Base-by-base conservation (phyloP, 75 land plant genomes). In the Isoetes taiwanensis region DNA sequence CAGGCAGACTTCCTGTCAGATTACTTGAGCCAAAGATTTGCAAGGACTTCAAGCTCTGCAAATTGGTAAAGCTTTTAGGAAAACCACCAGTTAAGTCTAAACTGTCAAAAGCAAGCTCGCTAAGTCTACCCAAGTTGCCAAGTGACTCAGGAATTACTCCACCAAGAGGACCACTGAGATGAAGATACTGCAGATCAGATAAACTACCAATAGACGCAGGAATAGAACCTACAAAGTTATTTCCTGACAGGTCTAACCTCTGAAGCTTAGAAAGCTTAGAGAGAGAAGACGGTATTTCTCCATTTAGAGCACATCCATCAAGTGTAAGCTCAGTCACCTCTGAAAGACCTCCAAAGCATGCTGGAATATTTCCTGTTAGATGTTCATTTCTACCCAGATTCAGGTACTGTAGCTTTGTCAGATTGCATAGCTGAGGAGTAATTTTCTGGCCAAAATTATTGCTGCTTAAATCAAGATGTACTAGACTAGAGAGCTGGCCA, bases 311-410 rank as follows among this genome's bases (percentile, higher is more conserved):
- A 64, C 82, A 81, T 41, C 79, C 78, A 30, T 73, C 68, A 0
- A 85, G 62, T 34, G 58, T 63, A 23, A 85, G 63, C 29, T 57
- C 54, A 25, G 79, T 74, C 42, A 85, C 24, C n/a, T 67, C 50
- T 24, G 46, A 64, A 14, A 85, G 60, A 16, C 32, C 56, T 6
- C 90, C 90, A 52, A 85, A 28, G 10, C 61, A 57, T 9, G 65
- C 58, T 0, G 90, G 83, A 2, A 82, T 9, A 25, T 16, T 1
- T 24, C 86, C 83, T 30, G 73, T 74, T 48, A 85, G 71, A 3
- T 57, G 58, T n/a, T n/a, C n/a, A 63, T 91, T 86, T 35, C 1
- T 23, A 48, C 90, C 76, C 16, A 86, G 67, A 65, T 85, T 86
- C 68, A 85, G 80, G 31, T 76, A 61, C 34, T 79, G 80, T 11